A percentile compares a stretch with the other conserved stretches of the same genome.
Evolutionary conservation across 257 asterid genomes (phyloP).

Genomic region (Capsicum rhomboideum): DNA sequence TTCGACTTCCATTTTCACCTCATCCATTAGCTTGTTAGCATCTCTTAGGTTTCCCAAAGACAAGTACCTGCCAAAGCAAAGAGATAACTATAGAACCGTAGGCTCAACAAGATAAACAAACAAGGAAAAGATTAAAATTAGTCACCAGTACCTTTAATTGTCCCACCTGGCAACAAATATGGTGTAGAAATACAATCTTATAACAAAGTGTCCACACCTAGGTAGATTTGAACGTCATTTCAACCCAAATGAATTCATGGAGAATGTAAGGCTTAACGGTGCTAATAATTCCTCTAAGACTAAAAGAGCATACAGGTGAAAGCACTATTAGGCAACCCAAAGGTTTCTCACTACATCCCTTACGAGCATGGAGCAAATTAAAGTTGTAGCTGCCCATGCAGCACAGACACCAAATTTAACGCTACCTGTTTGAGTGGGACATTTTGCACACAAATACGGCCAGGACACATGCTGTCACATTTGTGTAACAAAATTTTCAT

Average conservation of each 20-base stretch:
- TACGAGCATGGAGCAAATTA: background rate
- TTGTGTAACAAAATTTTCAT: background rate
- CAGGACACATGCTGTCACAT: background rate
- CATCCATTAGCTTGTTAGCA: slow-evolving; percentile 82
- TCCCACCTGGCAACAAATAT: background rate
- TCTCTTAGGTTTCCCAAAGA: slow-evolving; percentile 91
- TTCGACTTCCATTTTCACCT: slow-evolving; percentile 63
- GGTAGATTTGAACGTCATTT: background rate
- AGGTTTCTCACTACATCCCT: background rate
- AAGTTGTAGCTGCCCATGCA: background rate
- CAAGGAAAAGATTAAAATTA: background rate
- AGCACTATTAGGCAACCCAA: background rate
- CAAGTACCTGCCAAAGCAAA: slow-evolving; percentile 50
- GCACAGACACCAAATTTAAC: background rate
- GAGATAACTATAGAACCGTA: background rate
- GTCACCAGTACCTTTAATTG: background rate
- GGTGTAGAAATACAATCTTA: background rate
- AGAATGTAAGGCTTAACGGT: background rate
- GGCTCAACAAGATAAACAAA: background rate
- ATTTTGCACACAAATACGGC: background rate
- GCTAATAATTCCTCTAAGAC: background rate
- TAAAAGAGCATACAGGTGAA: background rate
- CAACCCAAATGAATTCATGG: background rate
- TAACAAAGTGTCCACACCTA: background rate
- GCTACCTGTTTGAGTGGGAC: background rate